Conservation (phyloP, 176 grass and related monocot genomes). For the Triticum dicoccoides region DNA sequence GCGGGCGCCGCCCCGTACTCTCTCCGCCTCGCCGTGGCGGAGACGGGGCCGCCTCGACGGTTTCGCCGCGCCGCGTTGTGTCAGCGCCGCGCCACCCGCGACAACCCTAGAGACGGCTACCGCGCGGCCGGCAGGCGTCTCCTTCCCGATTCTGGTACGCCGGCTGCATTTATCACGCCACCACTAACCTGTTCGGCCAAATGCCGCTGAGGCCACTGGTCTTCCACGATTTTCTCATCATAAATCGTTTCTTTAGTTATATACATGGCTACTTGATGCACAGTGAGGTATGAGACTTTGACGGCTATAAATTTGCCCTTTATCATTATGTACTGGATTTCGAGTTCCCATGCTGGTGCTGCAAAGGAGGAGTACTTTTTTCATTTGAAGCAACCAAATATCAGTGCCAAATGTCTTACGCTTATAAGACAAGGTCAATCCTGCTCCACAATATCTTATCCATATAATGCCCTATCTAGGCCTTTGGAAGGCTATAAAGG, state of each 20-base stretch:
- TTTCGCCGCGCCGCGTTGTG: background rate
- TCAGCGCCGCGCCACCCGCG: background rate
- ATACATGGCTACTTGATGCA: background rate
- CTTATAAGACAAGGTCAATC: background rate
- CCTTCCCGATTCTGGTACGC: conserved; percentile 25
- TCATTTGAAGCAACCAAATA: background rate
- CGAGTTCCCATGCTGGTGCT: no score
- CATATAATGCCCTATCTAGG: background rate
- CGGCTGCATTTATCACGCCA: background rate
- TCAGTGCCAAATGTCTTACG: background rate
- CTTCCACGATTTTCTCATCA: background rate
- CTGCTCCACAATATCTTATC: background rate
- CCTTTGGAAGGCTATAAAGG: background rate
- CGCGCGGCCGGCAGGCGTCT: background rate
- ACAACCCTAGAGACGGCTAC: background rate
- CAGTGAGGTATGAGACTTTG: background rate
- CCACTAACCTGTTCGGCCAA: background rate
- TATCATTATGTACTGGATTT: background rate
- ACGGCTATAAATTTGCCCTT: background rate
- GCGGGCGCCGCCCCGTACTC: background rate
- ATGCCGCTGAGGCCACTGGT: background rate
- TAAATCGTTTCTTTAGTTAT: background rate
- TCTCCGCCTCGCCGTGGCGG: background rate
- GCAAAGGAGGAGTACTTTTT: background rate
- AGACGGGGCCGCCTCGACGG: background rate